Evolutionary conservation across 495 filamentous ascomycete species (phyloP).

Genomic region (Friedmanniomyces endolithicus): DNA sequence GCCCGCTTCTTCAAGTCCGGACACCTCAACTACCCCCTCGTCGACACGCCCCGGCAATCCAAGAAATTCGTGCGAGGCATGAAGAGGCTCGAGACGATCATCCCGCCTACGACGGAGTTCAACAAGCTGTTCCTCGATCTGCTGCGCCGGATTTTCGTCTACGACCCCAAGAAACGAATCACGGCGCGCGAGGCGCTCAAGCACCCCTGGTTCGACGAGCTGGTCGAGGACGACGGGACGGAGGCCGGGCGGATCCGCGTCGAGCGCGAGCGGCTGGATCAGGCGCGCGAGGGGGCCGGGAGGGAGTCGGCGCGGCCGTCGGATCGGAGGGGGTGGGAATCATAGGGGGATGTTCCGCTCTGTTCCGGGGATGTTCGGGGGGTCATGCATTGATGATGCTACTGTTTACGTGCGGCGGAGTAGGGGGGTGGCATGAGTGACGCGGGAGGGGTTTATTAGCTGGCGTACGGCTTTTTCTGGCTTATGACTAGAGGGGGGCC

Average conservation of each 20-base stretch:
- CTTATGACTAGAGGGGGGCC: no score
- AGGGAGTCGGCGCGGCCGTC: background rate
- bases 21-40: conserved; percentile 73
- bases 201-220: conserved; percentile 90
- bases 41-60: conserved; percentile 77
- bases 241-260: conserved; percentile 68
- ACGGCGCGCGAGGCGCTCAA: conserved; percentile 83
- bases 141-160: conserved; percentile 81
- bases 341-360: background rate
- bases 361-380: no score
- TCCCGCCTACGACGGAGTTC: conserved; percentile 66
- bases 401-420: background rate
- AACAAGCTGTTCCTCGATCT: conserved; percentile 79
- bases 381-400: background rate
- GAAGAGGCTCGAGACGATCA: conserved; percentile 87
- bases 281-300: background rate
- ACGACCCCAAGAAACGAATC: conserved; percentile 81
- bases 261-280: conserved; percentile 28
- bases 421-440: background rate
- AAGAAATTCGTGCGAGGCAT: conserved; percentile 89
- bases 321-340: background rate
- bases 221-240: conserved; percentile 75
- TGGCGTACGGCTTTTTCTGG: no score
- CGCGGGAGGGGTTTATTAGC: no score
- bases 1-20: conserved; percentile 62